These are phyloP conservation scores for Excoecaria agallocha DNA, from an alignment of 345 rosid genomes.

Conservation along the genomic window DNA sequence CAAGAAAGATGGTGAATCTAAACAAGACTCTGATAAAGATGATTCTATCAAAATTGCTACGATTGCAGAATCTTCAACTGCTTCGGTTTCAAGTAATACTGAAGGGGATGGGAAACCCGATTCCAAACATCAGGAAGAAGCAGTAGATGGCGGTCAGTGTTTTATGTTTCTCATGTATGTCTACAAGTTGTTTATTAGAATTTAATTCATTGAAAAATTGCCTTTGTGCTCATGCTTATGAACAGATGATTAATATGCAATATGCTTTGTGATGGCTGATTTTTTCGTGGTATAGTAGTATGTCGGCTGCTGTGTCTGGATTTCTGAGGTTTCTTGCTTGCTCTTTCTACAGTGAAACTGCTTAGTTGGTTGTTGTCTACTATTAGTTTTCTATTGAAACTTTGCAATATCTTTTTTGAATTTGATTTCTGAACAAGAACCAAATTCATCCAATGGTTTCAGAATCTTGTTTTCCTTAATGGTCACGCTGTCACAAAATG, in stretches of 20 bases:
- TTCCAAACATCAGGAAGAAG: constrained; percentile 48
- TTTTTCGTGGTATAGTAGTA: background rate
- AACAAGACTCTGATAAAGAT: constrained; percentile 42
- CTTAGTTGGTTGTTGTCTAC: background rate
- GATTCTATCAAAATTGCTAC: constrained; percentile 37
- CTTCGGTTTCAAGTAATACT: constrained; percentile 47
- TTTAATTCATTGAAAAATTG: background rate
- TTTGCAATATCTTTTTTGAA: background rate
- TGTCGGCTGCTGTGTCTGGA: background rate
- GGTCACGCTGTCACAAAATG: background rate
- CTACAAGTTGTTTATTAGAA: background rate
- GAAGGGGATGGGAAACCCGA: constrained; percentile 42
- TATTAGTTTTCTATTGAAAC: background rate
- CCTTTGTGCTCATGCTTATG: background rate
- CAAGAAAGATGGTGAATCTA: constrained; percentile 53
- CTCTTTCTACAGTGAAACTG: background rate
- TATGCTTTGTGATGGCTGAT: background rate
- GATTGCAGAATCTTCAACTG: constrained; percentile 47
- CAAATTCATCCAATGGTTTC: no score
- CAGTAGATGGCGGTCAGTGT: constrained; percentile 40
- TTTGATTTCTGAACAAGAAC: background rate
- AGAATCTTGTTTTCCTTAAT: background rate
- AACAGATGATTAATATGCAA: background rate
- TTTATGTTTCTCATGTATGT: background rate
- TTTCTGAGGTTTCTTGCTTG: background rate